Base-by-base conservation (phyloP, 2,329 filamentous ascomycete species). In the Cryphonectria radicalis region DNA sequence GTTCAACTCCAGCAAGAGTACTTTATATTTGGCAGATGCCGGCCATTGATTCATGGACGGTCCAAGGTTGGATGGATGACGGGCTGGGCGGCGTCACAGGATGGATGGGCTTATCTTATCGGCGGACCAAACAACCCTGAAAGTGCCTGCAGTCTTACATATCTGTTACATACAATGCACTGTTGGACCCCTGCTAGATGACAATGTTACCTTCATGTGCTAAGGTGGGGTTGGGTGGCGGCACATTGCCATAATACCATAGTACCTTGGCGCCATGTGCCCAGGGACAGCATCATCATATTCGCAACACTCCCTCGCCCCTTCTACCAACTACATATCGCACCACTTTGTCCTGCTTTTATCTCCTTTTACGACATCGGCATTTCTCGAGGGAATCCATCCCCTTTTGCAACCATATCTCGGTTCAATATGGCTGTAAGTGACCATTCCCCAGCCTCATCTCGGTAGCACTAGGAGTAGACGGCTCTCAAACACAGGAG, bases 341-440 rank as follows among this genome's bases (percentile, higher is more conserved):
- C 22, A 19, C 57, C 50, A 3, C 17, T 37, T 60, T 57, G 32
- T 25, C 22, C 46, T 50, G 6, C 7, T n/a, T 46, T 25, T 32
- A 35, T 50, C 66, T 17, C 40, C 25, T 63, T 42, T 60, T 25
- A 42, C 37, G 35, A 70, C 28, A n/a, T 50, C 43, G 35, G 46
- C 50, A 32, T 60, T 25, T n/a, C 37, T 32, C n/a, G 28, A 60
- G 46, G 68, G 28, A 66, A 68, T 6, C 32, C 4, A 40, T 65
- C 46, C 43, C 37, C 37, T 50, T 66, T 67, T 35, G 43, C 53
- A 50, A 7, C 42, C 32, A 42, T 53, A 72, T 71, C 63, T 73
- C 71, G 71, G 71, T 71, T 71, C 71, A 73, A 66, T n/a, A 73
- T 73, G 71, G 71, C 71, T 59, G 71, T 73, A 66, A 73, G 71